Evolutionary conservation across 2,329 filamentous ascomycete genomes (phyloP), one percentile per base, ranked within the genome.

Genomic region (Botrytis hyacinthi): DNA sequence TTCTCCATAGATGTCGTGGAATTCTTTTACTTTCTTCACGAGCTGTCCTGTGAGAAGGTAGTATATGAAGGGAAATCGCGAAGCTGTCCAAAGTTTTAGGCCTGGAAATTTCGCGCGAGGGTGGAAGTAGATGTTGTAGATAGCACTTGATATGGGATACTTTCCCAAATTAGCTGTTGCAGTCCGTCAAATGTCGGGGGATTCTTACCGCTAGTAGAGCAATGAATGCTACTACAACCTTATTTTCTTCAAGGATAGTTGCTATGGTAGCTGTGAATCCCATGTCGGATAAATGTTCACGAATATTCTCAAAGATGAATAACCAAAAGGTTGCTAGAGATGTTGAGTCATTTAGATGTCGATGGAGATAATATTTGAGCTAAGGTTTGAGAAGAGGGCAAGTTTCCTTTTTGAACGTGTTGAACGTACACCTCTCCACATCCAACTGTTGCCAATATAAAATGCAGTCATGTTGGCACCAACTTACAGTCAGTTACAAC

Each of bases 1-100:
- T 59, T 69, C 37, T 69, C 20, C 48, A 14, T 59, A 69, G 22
- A 8, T 44, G 7, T 59, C 51, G 57, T 59, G 66, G 35, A 69
- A 59, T n/a, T 69, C 66, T 59, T 69, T 59, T 0, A 69, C 48
- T 59, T 37, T 37, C 12, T n/a, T 44, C 22, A 44, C 37, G 26
- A 69, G 66, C 20, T 69, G 66, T 14, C 35, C 66, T 7, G 51
- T 69, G n/a, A 69, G 48, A n/a, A 69, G 66, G 16, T 26, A 44
- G 1, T 44, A 69, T 42, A 69, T 69, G 51, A 59, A 57, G 32
- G 51, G 35, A 26, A 48, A 12, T 37, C 51, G 66, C 29, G 66
- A 69, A 57, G 51, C 48, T 22, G 51, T 35, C 66, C 35, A 69
- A 20, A 69, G 8, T 10, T 57, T 42, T 22, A 16, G 35, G 8